Evolutionary conservation across 148 eudicot genomes (phyloP).

Genomic region (Persicaria tinctoria): DNA sequence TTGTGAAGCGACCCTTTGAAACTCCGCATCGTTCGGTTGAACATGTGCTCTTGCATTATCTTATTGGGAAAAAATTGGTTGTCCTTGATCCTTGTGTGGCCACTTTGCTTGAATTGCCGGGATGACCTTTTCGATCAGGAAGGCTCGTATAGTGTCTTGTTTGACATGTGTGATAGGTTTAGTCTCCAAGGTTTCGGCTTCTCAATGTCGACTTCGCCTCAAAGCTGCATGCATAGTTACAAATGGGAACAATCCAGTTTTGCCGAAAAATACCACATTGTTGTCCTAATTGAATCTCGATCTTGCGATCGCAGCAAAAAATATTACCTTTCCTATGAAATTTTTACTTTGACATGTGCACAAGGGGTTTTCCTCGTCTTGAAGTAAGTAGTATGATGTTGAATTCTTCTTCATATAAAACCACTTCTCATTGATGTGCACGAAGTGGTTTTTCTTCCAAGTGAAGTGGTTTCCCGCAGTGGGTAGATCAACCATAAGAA

Average conservation of each 20-base stretch:
- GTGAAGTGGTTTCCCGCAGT: too few species aligned
- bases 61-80: conserved; percentile 10
- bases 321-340: conserved; percentile 11
- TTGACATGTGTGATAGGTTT: conserved; percentile 1
- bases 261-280: conserved; percentile 2
- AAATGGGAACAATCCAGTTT: conserved; percentile 3
- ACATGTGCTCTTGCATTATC: conserved; percentile 14
- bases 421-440: conserved; percentile 15
- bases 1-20: conserved; percentile 3
- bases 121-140: conserved; percentile 9
- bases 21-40: conserved; percentile 8
- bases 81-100: neutral
- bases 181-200: conserved; percentile 7
- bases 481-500: too few species aligned
- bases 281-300: conserved; percentile 7
- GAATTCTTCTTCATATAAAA: conserved; percentile 10
- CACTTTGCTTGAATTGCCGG: conserved; percentile 6
- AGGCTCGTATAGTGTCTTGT: neutral
- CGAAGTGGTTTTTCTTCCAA: neutral
- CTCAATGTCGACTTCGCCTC: conserved; percentile 11
- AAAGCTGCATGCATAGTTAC: neutral
- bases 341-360: conserved; percentile 15
- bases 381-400: conserved; percentile 8
- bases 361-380: conserved; percentile 3
- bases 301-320: conserved; percentile 4